Base-by-base conservation (phyloP, 1,139 yeast genomes). In the Fermentozyma sake region DNA sequence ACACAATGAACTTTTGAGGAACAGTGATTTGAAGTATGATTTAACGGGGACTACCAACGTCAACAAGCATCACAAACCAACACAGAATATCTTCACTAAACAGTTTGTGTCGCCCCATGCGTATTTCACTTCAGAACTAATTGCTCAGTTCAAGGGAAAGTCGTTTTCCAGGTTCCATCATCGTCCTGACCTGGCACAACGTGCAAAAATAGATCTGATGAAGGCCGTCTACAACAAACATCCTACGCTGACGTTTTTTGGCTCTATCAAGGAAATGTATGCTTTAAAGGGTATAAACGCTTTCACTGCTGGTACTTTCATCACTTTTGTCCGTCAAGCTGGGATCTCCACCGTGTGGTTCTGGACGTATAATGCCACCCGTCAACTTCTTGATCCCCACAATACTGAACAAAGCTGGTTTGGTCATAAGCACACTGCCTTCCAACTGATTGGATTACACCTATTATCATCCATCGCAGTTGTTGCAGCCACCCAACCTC, bases 271-370 rank as follows among this genome's bases (percentile, higher is more conserved):
- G 31, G 87, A 83, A 44, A 84, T 89, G 53, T 84, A 83, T 48
- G 47, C 54, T 15, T 64, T 82, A n/a, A 76, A 87, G 41, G 97
- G 97, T 0, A 30, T 80, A 1, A 55, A 74, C 21, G 95, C 95
- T 1, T 87, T 85, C 44, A 66, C 79, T 15, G 87, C 85, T 40
- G 98, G 97, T 20, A 69, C 89, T 6, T 60, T 72, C 35, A 84
- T 94, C 10, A 89, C 97, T 0, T 57, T 86, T 22, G 58, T 77
- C 8, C 73, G 97, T 37, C 97, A 89, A 49, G 70, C 81, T 4
- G 71, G 82, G 27, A 81, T 82, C 35, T 79, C 95, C 14, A 73
- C 82, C 26, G 91, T 85, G 2, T 77, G 95, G 72, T 80, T 87
- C 40, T 81, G 95, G 6, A 72, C 89, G 0, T 91, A 83, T 54